A percentile compares a stretch with the other conserved stretches of the same genome.
Conservation (phyloP, 2,329 filamentous ascomycete genomes). For the Teratosphaeria destructans region DNA sequence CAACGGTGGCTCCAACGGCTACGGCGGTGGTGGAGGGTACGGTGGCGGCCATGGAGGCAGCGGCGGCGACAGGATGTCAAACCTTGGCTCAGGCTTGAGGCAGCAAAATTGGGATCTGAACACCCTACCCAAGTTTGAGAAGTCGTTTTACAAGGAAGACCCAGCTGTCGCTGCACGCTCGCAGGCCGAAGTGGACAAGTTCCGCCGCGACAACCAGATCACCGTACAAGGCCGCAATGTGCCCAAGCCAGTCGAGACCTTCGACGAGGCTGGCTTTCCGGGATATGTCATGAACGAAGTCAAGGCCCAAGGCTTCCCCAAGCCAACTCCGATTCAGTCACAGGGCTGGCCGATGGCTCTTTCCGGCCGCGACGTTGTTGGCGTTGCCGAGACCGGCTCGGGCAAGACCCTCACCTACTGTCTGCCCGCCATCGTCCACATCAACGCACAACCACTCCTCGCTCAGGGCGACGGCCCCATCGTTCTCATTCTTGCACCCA, state of each 20-base stretch:
- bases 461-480: conserved; percentile 93
- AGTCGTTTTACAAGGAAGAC: conserved; percentile 98
- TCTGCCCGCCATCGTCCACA: conserved; percentile 95
- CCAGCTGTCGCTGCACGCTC: conserved; percentile 65
- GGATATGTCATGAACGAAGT: conserved; percentile 97
- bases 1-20: conserved; percentile 25
- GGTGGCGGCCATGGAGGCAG: conserved; percentile 44
- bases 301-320: conserved; percentile 91
- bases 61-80: conserved; percentile 88
- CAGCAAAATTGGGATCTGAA: conserved; percentile 77
- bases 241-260: conserved; percentile 89
- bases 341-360: conserved; percentile 99
- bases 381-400: conserved; percentile 97
- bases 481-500: conserved; percentile 89
- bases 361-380: conserved; percentile 93
- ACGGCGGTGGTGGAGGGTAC: conserved; percentile 23
- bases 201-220: conserved; percentile 78
- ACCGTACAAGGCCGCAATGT: conserved; percentile 69
- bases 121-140: conserved; percentile 89
- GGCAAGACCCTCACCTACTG: conserved; percentile 99
- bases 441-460: conserved; percentile 95
- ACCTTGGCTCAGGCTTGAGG: conserved; percentile 78
- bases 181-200: conserved; percentile 70
- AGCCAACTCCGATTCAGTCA: conserved; percentile 91
- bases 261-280: conserved; percentile 95